Evolutionary conservation across 306 rosid genomes (phyloP), one percentile per base, ranked within the genome.

Genomic region (Prunus mongolica): DNA sequence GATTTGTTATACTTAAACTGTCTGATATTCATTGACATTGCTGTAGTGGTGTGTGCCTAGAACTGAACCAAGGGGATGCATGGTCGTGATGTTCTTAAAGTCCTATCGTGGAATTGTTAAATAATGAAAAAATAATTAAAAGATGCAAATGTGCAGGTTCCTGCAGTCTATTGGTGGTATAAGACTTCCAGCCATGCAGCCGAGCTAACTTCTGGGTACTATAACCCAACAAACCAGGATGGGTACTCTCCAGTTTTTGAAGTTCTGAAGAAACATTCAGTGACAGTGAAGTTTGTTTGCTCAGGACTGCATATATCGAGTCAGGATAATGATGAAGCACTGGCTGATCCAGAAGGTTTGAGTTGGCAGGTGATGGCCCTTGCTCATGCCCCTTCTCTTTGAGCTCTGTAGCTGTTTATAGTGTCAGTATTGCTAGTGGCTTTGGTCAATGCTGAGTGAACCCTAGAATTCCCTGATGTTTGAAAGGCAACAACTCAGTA

Each of bases 131-230:
- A 63, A 16, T 44, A 72, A 78, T 57, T 58, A 49, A 71, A 79
- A 73, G 63, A 83, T 74, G 70, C 71, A 57, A 65, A 46, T 63
- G 47, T 76, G 86, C 91, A 95, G 99, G 87, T 95, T 86, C 97
- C 97, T 88, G 88, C 97, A 20, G 77, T 92, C 75, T 87, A 90
- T 82, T 95, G 97, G 99, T 95, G 97, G 96, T 95, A 95, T 79
- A 92, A 86, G 85, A 90, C 93, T 76, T 73, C 93, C 38, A 92
- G 99, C 76, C 99, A 95, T 79, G 97, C 97, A 3, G 97, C 99
- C 7, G 99, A 95, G 87, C 80, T 95, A 84, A 95, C 97, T 44
- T 89, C 99, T 51, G 99, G 99, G 82, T 95, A 89, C 81, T 90
- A 90, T 86, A 95, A 95, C 78, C 93, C 99, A 6, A 85, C 90